Conservation (phyloP, 1,139 yeast genomes). For the Suhomyces coccinellae region DNA sequence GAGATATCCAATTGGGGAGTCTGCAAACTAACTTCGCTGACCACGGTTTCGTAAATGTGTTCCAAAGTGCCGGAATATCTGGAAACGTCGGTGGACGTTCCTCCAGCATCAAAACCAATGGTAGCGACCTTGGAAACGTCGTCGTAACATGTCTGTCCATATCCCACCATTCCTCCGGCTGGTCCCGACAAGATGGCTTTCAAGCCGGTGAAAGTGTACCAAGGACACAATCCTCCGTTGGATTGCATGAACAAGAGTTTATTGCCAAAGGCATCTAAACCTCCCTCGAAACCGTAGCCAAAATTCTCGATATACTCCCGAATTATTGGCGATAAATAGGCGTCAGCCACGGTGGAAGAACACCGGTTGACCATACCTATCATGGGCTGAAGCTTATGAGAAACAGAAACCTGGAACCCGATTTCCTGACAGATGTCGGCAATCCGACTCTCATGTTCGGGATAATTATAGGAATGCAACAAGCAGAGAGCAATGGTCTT, state of each 20-base stretch:
- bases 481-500: slow-evolving; percentile 41
- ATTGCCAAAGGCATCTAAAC: slow-evolving; percentile 44
- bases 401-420: slow-evolving; percentile 42
- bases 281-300: slow-evolving; percentile 47
- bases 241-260: slow-evolving; percentile 48
- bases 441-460: slow-evolving; percentile 38
- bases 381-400: slow-evolving; percentile 47
- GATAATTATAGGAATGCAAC: slow-evolving; percentile 42
- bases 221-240: slow-evolving; percentile 51
- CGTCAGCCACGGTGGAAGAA: slow-evolving; percentile 49
- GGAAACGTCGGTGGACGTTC: slow-evolving; percentile 50
- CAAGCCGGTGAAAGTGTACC: slow-evolving; percentile 49
- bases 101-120: slow-evolving; percentile 51
- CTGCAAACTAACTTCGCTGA: slow-evolving; percentile 43
- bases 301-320: slow-evolving; percentile 35
- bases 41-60: slow-evolving; percentile 47
- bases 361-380: slow-evolving; percentile 45
- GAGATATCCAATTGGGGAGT: slow-evolving; percentile 50
- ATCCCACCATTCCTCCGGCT: slow-evolving; percentile 55
- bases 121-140: slow-evolving; percentile 32
- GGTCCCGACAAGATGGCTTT: slow-evolving; percentile 52
- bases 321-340: slow-evolving; percentile 43
- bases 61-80: slow-evolving; percentile 41
- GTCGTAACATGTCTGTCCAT: slow-evolving; percentile 46
- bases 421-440: slow-evolving; percentile 38